These are phyloP conservation scores for Tubosaeta brunneosetosa DNA, from an alignment of 768 basidiomycete genomes.

Conservation along the genomic window DNA sequence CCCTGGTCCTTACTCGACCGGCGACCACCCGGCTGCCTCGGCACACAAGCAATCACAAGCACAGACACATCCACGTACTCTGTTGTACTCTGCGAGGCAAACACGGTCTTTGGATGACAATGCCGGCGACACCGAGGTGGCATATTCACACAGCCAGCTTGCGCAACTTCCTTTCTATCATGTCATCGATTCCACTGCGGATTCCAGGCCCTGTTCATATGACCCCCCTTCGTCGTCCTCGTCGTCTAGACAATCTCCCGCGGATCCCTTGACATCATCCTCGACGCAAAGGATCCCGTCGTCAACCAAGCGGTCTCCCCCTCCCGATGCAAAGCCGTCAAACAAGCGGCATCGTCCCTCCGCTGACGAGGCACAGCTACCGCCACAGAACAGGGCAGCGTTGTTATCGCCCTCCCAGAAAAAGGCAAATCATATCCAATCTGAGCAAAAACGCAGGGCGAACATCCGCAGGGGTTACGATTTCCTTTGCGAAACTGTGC, in stretches of 20 bases:
- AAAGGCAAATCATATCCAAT: constrained; percentile 90
- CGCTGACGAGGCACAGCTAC: constrained; percentile 9
- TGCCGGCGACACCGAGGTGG: constrained; percentile 7
- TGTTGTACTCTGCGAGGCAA: constrained; percentile 16
- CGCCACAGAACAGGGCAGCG: constrained; percentile 13
- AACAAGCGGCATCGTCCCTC: constrained; percentile 33
- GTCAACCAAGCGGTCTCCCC: constrained; percentile 26
- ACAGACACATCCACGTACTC: constrained; percentile 16
- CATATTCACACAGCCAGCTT: constrained; percentile 9
- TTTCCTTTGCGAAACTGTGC: constrained; percentile 78
- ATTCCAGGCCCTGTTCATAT: constrained; percentile 4
- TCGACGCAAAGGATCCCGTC: constrained; percentile 10
- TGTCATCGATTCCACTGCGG: constrained; percentile 4
- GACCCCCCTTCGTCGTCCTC: constrained; percentile 25
- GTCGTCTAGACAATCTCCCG: constrained; percentile 25
- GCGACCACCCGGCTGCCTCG: constrained; percentile 7
- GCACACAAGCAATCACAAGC: constrained; percentile 13
- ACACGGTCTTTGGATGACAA: constrained; percentile 9
- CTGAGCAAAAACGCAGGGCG: constrained; percentile 89
- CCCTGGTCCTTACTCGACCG: constrained; percentile 13
- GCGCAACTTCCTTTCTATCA: constrained; percentile 16
- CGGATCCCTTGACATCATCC: constrained; percentile 15
- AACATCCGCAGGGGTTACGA: constrained; percentile 90
- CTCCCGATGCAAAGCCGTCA: constrained; percentile 18
- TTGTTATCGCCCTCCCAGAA: constrained; percentile 82